phyloP scores from a whole-genome alignment of 345 rosid genomes.

The Ceriops tagal region DNA sequence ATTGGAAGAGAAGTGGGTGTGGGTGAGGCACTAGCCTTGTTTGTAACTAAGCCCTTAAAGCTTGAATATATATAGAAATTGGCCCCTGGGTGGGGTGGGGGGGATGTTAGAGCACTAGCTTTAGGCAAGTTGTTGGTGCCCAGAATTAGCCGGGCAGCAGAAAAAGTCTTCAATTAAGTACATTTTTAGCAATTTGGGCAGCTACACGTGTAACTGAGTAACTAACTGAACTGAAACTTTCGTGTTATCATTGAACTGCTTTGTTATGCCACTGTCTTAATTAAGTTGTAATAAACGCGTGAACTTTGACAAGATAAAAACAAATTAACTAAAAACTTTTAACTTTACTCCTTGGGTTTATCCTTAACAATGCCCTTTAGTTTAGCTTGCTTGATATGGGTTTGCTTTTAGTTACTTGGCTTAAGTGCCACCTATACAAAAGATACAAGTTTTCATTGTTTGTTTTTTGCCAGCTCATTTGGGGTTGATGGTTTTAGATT shows the following conservation, averaged over 20 bases:
- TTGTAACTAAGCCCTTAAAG: slow-evolving; percentile 13
- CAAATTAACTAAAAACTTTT: neutral
- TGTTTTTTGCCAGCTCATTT: no score
- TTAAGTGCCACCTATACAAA: no score
- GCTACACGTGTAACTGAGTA: neutral
- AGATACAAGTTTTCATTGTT: no score
- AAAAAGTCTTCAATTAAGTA: neutral
- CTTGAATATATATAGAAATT: neutral
- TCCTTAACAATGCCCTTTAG: no score
- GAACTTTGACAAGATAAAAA: neutral
- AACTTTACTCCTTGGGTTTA: no score
- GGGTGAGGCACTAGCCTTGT: neutral
- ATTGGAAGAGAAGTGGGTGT: no score
- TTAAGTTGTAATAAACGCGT: slow-evolving; percentile 26
- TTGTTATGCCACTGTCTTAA: neutral
- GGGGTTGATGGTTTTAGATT: no score
- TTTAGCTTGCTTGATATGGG: no score
- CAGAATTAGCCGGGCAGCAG: slow-evolving; percentile 8
- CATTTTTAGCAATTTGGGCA: slow-evolving; percentile 9
- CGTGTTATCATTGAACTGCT: neutral
- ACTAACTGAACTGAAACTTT: slow-evolving; percentile 6
- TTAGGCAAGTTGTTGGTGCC: slow-evolving; percentile 18
- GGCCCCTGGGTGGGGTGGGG: neutral
- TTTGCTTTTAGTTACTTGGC: no score
- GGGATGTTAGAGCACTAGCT: neutral